Base-by-base conservation (phyloP, 75 land plant genomes). In the Selaginella moellendorffii region DNA sequence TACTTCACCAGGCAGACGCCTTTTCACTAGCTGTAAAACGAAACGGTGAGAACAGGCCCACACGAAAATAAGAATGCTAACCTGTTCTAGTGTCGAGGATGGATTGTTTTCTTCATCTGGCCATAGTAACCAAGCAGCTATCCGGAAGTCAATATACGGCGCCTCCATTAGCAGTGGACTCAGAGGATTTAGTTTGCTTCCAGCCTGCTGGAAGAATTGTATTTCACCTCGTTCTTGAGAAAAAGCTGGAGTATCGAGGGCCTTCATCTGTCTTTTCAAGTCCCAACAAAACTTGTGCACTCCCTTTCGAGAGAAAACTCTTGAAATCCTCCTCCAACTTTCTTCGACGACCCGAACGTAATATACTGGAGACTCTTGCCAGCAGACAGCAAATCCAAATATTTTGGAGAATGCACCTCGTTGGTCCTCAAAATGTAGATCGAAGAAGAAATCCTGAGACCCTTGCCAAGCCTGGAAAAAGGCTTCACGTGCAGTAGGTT, bases 91-190 rank as follows among this genome's bases (percentile, higher is more conserved):
- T 63, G 75, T 86, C 58, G 78, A 80, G 14, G 25, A 72, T 17
- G 80, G 78, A 30, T 73, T 69, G 65, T 85, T 95, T 77, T 89
- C 96, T 56, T 95, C 99, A 80, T 95, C 96, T 61, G 99, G 99
- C 96, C 96, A 95, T 70, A 95, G 85, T 54, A 95, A 76, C 99
- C 99, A 95, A 54, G 88, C 74, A 29, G 77, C 80, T 46, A 89
- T 63, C 24, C 78, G 76, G 53, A 84, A 26, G 59, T 95, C 99
- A 53, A 89, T 64, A 14, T 56, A 79, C 56, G 79, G 71, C 26
- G 58, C 29, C 54, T 77, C 62, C 54, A 65, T 17, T 62, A 36
- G 10, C 46, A 36, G 5, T 14, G 46, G 46, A 14, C 14, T 36
- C 14, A 36, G 14, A 5, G 46, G 10, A 36, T 5, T n/a, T n/a